Evolutionary conservation across 768 basidiomycete genomes (phyloP).

Genomic region (Ramaria sp.): DNA sequence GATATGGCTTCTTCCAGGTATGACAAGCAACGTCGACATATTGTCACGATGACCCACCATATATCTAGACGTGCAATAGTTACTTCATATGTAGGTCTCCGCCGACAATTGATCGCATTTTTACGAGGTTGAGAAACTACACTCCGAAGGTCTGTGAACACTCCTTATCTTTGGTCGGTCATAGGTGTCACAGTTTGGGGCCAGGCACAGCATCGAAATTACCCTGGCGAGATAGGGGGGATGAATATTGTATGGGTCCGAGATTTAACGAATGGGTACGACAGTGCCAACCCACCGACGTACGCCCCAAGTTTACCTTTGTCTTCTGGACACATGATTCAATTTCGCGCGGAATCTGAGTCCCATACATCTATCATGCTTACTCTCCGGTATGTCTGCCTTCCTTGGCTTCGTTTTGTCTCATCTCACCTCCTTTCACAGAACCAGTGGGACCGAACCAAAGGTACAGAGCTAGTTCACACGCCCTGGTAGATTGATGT

Average conservation of each 20-base stretch:
- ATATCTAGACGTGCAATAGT: constrained; percentile 60
- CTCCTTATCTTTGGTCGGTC: not conserved
- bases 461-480: constrained; percentile 38
- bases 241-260: constrained; percentile 51
- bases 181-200: not conserved
- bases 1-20: constrained; percentile 75
- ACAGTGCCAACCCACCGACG: constrained; percentile 60
- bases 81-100: constrained; percentile 72
- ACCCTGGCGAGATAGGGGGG: constrained; percentile 52
- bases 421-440: constrained; percentile 15
- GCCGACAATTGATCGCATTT: constrained; percentile 56
- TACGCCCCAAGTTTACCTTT: constrained; percentile 53
- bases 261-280: constrained; percentile 72
- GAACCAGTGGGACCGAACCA: constrained; percentile 86
- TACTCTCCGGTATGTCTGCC: constrained; percentile 48
- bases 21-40: not conserved
- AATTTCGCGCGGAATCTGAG: constrained; percentile 48
- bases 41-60: not conserved
- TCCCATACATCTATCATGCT: constrained; percentile 42
- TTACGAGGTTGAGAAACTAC: constrained; percentile 52
- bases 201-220: constrained; percentile 25
- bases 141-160: constrained; percentile 24
- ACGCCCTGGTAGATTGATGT: not conserved
- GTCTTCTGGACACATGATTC: constrained; percentile 80
- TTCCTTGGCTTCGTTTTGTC: not conserved